Conservation (phyloP, 2,329 filamentous ascomycete species). For the Ophiosphaerella korrae region DNA sequence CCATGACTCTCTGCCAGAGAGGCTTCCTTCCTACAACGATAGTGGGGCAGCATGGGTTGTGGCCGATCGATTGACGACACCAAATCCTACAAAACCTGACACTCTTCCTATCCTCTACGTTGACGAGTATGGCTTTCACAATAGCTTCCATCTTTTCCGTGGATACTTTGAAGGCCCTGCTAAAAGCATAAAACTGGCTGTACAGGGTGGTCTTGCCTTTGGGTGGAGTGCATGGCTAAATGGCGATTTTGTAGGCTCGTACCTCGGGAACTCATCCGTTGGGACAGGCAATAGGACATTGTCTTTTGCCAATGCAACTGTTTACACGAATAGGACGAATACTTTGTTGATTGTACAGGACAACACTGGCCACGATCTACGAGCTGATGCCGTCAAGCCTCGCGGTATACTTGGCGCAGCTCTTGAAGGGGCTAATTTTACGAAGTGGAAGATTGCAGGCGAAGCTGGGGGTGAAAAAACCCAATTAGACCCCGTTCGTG, state of each 20-base stretch:
- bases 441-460: constrained; percentile 63
- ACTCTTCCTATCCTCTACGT: constrained; percentile 50
- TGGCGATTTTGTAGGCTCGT: constrained; percentile 61
- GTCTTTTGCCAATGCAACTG: constrained; percentile 57
- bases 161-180: constrained; percentile 46
- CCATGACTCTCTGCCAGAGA: constrained; percentile 57
- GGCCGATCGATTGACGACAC: constrained; percentile 44
- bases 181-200: constrained; percentile 55
- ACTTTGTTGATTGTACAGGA: constrained; percentile 63
- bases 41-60: constrained; percentile 51
- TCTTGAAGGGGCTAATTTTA: constrained; percentile 55
- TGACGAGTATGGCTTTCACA: constrained; percentile 51
- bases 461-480: constrained; percentile 57
- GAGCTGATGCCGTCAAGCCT: constrained; percentile 54
- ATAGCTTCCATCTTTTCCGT: constrained; percentile 50
- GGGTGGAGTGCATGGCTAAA: constrained; percentile 66
- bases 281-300: constrained; percentile 49
- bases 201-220: constrained; percentile 61
- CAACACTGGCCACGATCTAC: constrained; percentile 65
- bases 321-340: constrained; percentile 49
- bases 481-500: constrained; percentile 61
- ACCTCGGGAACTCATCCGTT: constrained; percentile 55
- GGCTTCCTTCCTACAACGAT: constrained; percentile 51
- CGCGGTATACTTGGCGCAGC: constrained; percentile 61
- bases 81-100: constrained; percentile 46